A percentile compares a stretch with the other conserved stretches of the same genome.
phyloP scores from a whole-genome alignment of 345 rosid genomes.

The Corchorus olitorius region DNA sequence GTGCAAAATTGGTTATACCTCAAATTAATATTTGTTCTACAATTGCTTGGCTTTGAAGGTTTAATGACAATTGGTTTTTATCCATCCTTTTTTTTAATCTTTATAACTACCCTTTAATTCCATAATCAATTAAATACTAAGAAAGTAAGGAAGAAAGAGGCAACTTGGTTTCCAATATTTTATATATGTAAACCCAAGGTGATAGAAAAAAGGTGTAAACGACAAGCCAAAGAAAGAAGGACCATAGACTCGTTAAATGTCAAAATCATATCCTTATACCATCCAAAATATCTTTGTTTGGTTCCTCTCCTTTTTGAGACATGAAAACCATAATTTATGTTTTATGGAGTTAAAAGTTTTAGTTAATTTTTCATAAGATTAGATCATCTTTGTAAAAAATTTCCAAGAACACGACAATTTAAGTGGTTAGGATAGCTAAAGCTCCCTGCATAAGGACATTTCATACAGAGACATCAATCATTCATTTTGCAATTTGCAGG shows the following conservation, averaged over 20 bases:
- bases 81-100: background rate
- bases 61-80: background rate
- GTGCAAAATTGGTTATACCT: no score
- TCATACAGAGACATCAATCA: background rate
- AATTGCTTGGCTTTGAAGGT: background rate
- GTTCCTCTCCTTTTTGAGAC: conserved; percentile 29
- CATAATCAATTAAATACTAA: no score
- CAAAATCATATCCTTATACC: background rate
- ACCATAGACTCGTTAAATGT: background rate
- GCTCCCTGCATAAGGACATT: conserved; percentile 23
- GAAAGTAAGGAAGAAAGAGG: background rate
- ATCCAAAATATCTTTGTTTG: conserved; percentile 23
- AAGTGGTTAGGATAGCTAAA: conserved; percentile 35
- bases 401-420: background rate
- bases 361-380: background rate
- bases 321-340: background rate
- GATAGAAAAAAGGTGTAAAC: background rate
- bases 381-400: background rate
- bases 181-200: background rate
- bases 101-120: background rate
- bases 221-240: background rate
- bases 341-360: background rate
- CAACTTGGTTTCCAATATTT: background rate
- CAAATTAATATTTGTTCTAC: no score
- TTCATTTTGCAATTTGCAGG: background rate